Base-by-base conservation (phyloP, 345 rosid genomes). In the Alliaria petiolata region DNA sequence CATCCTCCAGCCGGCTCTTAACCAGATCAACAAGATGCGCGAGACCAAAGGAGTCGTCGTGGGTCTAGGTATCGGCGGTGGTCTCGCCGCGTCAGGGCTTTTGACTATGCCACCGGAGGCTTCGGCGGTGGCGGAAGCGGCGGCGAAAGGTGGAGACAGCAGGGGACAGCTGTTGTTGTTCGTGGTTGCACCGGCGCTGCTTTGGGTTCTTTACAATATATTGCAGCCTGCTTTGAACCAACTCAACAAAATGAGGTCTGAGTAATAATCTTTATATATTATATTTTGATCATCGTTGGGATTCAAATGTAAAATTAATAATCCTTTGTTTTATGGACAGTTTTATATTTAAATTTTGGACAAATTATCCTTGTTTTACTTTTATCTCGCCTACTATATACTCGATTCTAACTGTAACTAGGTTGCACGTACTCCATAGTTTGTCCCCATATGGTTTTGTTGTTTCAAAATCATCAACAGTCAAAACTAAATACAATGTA, bases 171-270 rank as follows among this genome's bases (percentile, higher is more conserved):
- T 93, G 67, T 79, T 93, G 85, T 72, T 93, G 70, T 43, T 91
- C 17, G 98, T 91, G 39, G 87, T 93, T 8, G 74, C 92, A 10
- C 98, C 98, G 4, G 98, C 98, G 0, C 65, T 93, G 34, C 87
- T 91, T 11, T 93, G 97, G 98, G 98, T 93, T 60, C 87, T 84
- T 12, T 93, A 86, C 86, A 93, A 93, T 38, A 93, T 93, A 51
- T 79, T 91, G 77, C 97, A 91, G 71, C 98, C 98, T 3, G 98
- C 98, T 35, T 74, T 93, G 88, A 93, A 93, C 88, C 98, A 93
- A 67, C 67, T 93, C 82, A 85, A 90, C 83, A 81, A 67, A 75
- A 93, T 93, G 98, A 87, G 95, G 82, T 85, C 95, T 60, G 22
- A 69, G 64, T 82, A 62, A 71, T 30, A 45, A 69, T 20, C n/a